Conservation (phyloP, 495 filamentous ascomycete genomes). For the Lasiosphaeria miniovina region DNA sequence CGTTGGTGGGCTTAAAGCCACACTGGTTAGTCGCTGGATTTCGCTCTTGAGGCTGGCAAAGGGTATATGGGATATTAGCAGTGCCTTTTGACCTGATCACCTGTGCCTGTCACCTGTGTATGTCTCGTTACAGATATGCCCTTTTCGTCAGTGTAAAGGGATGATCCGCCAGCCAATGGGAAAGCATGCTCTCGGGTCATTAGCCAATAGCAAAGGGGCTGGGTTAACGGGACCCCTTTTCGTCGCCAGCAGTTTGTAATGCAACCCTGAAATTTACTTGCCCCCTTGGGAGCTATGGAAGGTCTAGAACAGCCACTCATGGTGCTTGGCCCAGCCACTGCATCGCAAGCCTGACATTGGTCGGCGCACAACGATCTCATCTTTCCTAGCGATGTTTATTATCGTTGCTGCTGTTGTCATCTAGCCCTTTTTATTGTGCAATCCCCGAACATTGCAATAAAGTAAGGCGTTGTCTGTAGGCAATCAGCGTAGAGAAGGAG, state of each 20-base stretch:
- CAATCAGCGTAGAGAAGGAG: background rate
- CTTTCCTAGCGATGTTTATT: no score
- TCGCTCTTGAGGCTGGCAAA: no score
- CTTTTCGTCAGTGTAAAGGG: no score
- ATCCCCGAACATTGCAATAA: background rate
- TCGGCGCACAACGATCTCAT: no score
- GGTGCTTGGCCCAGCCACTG: background rate
- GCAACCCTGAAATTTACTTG: background rate
- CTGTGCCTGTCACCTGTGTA: no score
- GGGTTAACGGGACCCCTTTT: background rate
- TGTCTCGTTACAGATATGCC: no score
- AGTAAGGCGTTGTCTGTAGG: background rate
- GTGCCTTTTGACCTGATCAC: no score
- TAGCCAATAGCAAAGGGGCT: background rate
- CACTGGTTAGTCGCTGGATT: no score
- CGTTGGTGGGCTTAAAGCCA: no score
- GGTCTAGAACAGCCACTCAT: background rate
- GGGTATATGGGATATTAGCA: no score
- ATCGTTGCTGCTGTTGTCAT: no score
- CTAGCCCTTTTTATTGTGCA: no score
- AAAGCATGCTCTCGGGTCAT: background rate
- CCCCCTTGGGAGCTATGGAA: conserved; percentile 1
- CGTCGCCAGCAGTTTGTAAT: background rate
- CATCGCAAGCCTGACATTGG: background rate
- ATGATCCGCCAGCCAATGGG: background rate